Percentiles rank a stretch among this genome's conserved stretches.
Conservation (phyloP, 2,329 filamentous ascomycete species). For the Cyclaneusma minus region DNA sequence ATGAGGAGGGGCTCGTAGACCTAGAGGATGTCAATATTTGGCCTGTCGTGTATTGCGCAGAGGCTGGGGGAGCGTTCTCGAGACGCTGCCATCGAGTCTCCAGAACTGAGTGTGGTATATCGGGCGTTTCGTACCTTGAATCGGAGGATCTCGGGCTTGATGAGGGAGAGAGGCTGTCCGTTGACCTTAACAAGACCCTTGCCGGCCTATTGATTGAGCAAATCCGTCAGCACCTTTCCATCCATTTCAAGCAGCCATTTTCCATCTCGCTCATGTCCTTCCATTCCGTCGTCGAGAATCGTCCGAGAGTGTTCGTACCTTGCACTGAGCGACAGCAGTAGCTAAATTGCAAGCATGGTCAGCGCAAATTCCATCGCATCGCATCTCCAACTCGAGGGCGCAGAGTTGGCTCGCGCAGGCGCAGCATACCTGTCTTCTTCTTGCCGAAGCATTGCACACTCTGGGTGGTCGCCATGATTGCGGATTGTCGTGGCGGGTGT, state of each 20-base stretch:
- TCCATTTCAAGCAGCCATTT: too few species aligned
- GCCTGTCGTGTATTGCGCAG: background rate
- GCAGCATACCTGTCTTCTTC: conserved; percentile 53
- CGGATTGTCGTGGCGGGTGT: conserved; percentile 4
- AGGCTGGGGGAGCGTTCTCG: background rate
- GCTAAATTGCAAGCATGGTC: too few species aligned
- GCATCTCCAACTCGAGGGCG: conserved; percentile 5
- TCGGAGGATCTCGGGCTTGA: conserved; percentile 91
- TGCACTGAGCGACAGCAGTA: conserved; percentile 62
- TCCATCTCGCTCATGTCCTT: conserved; percentile 1
- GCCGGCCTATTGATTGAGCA: conserved; percentile 39
- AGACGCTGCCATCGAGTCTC: background rate
- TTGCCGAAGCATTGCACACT: conserved; percentile 98
- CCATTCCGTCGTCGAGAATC: background rate
- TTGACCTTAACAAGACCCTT: conserved; percentile 97
- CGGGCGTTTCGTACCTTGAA: conserved; percentile 54
- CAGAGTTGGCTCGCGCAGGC: background rate
- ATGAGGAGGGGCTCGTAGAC: conserved; percentile 99
- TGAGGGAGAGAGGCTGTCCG: conserved; percentile 84
- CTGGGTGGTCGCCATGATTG: conserved; percentile 45
- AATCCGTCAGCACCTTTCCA: conserved; percentile 11
- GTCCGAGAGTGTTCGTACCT: conserved; percentile 32
- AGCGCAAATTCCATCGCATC: conserved; percentile 20
- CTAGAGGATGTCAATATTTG: conserved; percentile 22
- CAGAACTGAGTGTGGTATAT: background rate